These are phyloP conservation scores for Metarhizium robertsii DNA, from an alignment of 2,329 filamentous ascomycete species.

Conservation along the genomic window DNA sequence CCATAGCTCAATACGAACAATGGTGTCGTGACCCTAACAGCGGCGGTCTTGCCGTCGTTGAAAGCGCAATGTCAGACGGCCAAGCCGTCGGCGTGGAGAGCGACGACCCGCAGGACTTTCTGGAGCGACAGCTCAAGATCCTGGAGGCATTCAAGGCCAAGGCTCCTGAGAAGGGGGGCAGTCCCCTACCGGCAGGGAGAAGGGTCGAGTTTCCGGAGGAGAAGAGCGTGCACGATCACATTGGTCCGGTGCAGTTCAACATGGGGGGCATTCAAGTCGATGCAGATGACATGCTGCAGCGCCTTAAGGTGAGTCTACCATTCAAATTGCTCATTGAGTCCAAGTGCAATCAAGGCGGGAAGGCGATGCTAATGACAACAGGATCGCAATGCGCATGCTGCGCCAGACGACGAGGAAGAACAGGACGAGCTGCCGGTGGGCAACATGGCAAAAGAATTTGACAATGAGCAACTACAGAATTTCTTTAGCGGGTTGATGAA, in stretches of 20 bases:
- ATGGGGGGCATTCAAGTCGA: constrained; percentile 96
- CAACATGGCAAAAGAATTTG: constrained; percentile 33
- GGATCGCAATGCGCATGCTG: constrained; percentile 47
- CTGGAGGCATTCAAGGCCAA: constrained; percentile 58
- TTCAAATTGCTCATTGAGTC: background rate
- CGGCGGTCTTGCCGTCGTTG: constrained; percentile 37
- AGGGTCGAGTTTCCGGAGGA: constrained; percentile 28
- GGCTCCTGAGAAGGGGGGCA: constrained; percentile 34
- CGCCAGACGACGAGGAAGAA: constrained; percentile 25
- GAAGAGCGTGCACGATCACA: constrained; percentile 62
- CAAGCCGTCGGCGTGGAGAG: constrained; percentile 24
- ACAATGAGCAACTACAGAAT: constrained; percentile 48
- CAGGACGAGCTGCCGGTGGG: constrained; percentile 26
- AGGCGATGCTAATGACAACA: constrained; percentile 20
- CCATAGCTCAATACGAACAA: constrained; percentile 67
- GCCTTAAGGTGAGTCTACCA: constrained; percentile 56
- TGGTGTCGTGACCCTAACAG: constrained; percentile 68
- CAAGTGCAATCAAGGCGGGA: background rate
- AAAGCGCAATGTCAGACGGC: constrained; percentile 28
- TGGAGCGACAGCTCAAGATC: constrained; percentile 63
- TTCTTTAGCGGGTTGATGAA: constrained; percentile 55
- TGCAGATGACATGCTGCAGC: constrained; percentile 84
- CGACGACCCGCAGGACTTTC: constrained; percentile 67
- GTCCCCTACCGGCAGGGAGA: constrained; percentile 13
- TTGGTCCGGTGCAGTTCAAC: constrained; percentile 93